Evolutionary conservation across 345 rosid species (phyloP), one percentile per base, ranked within the genome.

Genomic region (Eucalyptus curtisii): DNA sequence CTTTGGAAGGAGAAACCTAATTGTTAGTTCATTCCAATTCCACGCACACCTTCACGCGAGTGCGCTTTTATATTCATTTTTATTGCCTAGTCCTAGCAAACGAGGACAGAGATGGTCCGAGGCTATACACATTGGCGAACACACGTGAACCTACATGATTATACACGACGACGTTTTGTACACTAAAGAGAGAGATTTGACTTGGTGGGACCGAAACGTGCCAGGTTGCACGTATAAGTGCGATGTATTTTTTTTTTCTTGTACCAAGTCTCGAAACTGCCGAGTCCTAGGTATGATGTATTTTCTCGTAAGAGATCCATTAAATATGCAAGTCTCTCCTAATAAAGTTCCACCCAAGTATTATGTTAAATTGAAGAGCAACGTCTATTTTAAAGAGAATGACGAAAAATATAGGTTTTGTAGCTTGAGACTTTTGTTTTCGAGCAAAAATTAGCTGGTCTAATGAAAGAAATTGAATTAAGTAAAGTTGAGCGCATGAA

Each of bases 141-240:
- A 86, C 93, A 92, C 93, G 93, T 92, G 93, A 92, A 88, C 88
- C 89, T 86, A 88, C 86, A 49, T 86, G 40, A 86, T 86, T 86
- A 40, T 55, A 47, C 64, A 50, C 87, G 82, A 76, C 82, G 47
- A 20, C 82, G 82, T 76, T 76, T 76, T 76, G 47, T 11, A 76
- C 47, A 76, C 27, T 6, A 20, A 22, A 40, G 82, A 20, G 76
- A 64, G 68, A 76, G 84, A 76, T 40, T 76, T 40, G 84, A 40
- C 30, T 76, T 76, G 47, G 47, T 76, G 84, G 84, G 30, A 40
- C 84, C 30, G 47, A 40, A 76, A 76, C 84, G 20, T 40, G 84
- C 27, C 30, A 20, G 19, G 84, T 40, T 40, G 27, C 24, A 40
- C 8, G 27, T 11, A 40, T 12, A 76, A 20, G 47, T 10, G 47